These are phyloP conservation scores for Cinnamomum micranthum DNA, from an alignment of 164 flowering plant species.

Conservation along the genomic window DNA sequence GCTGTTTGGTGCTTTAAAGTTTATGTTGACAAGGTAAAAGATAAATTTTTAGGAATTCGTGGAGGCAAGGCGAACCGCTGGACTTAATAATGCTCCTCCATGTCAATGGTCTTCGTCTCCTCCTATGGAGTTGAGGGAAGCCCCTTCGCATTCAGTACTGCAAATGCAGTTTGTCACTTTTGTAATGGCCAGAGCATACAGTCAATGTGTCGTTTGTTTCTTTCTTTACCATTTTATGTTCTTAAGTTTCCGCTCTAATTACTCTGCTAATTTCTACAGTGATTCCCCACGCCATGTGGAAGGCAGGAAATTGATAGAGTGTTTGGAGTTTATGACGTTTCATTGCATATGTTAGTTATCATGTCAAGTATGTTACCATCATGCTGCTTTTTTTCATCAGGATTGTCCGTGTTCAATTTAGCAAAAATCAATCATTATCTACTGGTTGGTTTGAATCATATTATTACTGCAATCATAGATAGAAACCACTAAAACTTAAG, in stretches of 20 bases:
- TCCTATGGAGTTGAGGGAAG: slow-evolving; percentile 68
- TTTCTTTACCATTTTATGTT: not conserved
- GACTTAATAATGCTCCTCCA: slow-evolving; percentile 77
- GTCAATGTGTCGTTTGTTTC: not conserved
- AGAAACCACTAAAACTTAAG: too few relatives aligned
- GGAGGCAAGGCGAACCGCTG: slow-evolving; percentile 84
- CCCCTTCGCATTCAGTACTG: slow-evolving; percentile 61
- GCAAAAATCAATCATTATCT: too few relatives aligned
- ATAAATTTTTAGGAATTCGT: slow-evolving; percentile 75
- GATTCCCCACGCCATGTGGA: slow-evolving; percentile 90
- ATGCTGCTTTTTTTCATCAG: not conserved
- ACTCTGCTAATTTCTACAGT: slow-evolving; percentile 41
- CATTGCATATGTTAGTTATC: slow-evolving; percentile 96
- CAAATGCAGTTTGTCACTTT: slow-evolving; percentile 94
- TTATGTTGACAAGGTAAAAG: slow-evolving; percentile 4
- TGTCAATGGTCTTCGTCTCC: slow-evolving; percentile 87
- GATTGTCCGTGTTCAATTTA: too few relatives aligned
- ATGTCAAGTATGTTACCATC: slow-evolving; percentile 57
- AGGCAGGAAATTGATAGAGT: slow-evolving; percentile 74
- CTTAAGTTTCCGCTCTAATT: not conserved
- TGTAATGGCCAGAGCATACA: slow-evolving; percentile 35
- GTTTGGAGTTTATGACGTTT: slow-evolving; percentile 90
- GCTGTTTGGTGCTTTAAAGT: not conserved
- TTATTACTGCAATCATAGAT: too few relatives aligned
- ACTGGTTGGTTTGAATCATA: too few relatives aligned